Conservation (phyloP, 176 grass and related monocot genomes). For the Sorghum bicolor region DNA sequence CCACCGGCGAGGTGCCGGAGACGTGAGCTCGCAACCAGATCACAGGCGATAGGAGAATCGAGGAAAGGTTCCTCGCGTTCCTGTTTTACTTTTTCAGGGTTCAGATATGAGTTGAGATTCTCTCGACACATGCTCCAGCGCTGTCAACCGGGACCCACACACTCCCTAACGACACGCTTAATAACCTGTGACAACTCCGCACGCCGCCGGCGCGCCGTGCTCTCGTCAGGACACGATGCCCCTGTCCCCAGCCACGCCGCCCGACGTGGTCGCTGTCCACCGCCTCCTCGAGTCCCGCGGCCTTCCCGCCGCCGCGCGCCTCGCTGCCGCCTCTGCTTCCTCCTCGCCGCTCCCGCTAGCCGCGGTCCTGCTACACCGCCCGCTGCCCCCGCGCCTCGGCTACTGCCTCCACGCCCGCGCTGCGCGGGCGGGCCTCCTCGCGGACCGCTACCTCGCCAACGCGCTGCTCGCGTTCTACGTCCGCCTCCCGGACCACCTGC, state of each 20-base stretch:
- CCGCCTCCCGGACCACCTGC: slow-evolving; percentile 49
- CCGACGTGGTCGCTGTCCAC: slow-evolving; percentile 15
- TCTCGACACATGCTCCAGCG: too few species aligned
- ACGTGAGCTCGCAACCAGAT: too few species aligned
- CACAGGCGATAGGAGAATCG: too few species aligned
- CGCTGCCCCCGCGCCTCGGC: slow-evolving; percentile 16
- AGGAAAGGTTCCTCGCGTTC: neutral
- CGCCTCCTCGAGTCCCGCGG: slow-evolving; percentile 29
- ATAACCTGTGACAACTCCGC: too few species aligned
- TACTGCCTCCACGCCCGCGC: slow-evolving; percentile 33
- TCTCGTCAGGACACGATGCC: slow-evolving; percentile 15
- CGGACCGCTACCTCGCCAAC: slow-evolving; percentile 45
- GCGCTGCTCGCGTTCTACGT: slow-evolving; percentile 67
- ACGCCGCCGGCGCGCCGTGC: too few species aligned
- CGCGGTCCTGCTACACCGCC: slow-evolving; percentile 36
- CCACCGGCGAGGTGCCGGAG: too few species aligned
- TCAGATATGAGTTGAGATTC: too few species aligned
- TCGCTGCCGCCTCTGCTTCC: slow-evolving; percentile 24
- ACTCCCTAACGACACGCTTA: too few species aligned
- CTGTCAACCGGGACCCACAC: too few species aligned
- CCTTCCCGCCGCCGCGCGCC: slow-evolving; percentile 41
- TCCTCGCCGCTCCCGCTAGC: slow-evolving; percentile 40
- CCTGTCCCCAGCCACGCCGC: neutral
- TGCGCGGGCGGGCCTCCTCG: slow-evolving; percentile 29
- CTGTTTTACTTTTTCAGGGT: too few species aligned